Conservation (phyloP, 108 stramenopile species). For the Schizochytrium sp. region DNA sequence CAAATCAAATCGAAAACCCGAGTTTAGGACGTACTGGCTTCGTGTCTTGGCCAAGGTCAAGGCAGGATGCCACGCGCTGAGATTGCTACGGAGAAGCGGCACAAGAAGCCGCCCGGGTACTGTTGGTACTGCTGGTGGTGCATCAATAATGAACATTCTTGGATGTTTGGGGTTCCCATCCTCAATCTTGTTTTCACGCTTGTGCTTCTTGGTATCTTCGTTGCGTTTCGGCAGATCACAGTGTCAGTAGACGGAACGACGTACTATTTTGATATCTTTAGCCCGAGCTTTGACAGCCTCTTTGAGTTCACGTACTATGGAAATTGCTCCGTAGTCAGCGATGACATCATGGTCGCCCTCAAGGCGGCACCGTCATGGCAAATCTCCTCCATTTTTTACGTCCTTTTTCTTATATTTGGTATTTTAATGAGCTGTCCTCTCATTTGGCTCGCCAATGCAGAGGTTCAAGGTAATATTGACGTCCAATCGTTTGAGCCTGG, state of each 20-base stretch:
- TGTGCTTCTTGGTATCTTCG: neutral
- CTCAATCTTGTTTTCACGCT: neutral
- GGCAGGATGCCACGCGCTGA: neutral
- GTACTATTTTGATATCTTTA: neutral
- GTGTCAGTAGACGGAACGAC: neutral
- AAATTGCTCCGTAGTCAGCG: neutral
- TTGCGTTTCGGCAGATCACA: neutral
- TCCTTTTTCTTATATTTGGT: neutral
- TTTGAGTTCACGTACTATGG: neutral
- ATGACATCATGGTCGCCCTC: neutral
- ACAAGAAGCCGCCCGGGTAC: neutral
- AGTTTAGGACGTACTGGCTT: too few species aligned
- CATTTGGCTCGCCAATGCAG: neutral
- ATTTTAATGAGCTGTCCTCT: constrained; percentile 2
- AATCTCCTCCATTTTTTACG: neutral
- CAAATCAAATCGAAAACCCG: too few species aligned
- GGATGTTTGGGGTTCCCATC: neutral
- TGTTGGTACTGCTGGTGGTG: neutral
- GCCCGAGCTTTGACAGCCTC: neutral
- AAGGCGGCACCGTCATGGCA: neutral
- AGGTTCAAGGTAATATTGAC: neutral
- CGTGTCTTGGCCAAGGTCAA: too few species aligned
- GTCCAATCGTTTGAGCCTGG: neutral
- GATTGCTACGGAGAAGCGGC: neutral
- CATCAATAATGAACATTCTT: constrained; percentile 11